Evolutionary conservation across 192 early-diverging fungal species (phyloP).

Genomic region (Mortierella claussenii): DNA sequence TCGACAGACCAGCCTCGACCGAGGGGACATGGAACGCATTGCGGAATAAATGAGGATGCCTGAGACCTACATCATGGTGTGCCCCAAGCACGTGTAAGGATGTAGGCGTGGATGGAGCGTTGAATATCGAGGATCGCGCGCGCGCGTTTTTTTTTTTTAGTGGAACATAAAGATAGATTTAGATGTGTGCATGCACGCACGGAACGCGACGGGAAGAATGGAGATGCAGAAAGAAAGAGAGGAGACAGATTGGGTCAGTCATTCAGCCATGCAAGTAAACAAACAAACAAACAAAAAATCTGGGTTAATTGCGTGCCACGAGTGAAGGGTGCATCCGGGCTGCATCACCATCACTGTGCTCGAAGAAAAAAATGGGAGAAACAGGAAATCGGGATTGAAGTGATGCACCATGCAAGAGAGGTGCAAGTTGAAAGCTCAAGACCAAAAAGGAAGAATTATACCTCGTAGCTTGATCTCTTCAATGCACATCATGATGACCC

Average conservation of each 20-base stretch:
- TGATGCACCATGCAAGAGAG: too few relatives aligned
- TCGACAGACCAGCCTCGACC: slow-evolving; percentile 34
- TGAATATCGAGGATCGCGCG: too few relatives aligned
- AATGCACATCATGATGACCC: slow-evolving; percentile 48
- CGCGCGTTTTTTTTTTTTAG: too few relatives aligned
- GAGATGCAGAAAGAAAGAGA: too few relatives aligned
- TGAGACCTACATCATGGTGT: slow-evolving; percentile 18
- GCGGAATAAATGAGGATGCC: slow-evolving; percentile 40
- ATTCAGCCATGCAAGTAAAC: too few relatives aligned
- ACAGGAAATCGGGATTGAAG: not conserved
- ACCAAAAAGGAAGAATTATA: slow-evolving; percentile 9
- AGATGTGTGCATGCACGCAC: not conserved
- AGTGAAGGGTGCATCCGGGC: too few relatives aligned
- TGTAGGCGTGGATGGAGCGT: not conserved
- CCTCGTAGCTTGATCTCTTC: slow-evolving; percentile 52
- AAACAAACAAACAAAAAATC: not conserved
- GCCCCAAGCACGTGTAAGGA: not conserved
- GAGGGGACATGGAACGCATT: slow-evolving; percentile 38
- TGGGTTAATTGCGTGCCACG: slow-evolving; percentile 1
- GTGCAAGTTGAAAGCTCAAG: too few relatives aligned
- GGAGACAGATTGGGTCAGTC: too few relatives aligned
- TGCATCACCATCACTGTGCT: too few relatives aligned
- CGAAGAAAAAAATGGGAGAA: too few relatives aligned
- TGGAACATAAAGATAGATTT: not conserved
- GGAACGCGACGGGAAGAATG: not conserved